Conservation (phyloP, 441 rosid genomes). For the Manihot esculenta region DNA sequence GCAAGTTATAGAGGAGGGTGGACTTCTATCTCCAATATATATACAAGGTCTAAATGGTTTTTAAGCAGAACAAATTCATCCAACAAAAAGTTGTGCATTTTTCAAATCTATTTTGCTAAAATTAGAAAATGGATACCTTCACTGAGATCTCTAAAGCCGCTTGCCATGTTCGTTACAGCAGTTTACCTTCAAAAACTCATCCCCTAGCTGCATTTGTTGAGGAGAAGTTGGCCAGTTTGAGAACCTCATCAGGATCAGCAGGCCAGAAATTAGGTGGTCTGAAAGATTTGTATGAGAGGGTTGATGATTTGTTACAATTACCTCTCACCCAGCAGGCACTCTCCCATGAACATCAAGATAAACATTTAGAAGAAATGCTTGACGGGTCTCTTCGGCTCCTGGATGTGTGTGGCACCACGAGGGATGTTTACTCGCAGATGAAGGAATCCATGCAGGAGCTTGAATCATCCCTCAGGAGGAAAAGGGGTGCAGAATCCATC, state of each 20-base stretch:
- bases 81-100: neutral
- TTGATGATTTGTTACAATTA: conserved; percentile 41
- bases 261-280: conserved; percentile 32
- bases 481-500: conserved; percentile 11
- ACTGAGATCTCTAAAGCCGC: too few relatives aligned
- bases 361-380: too few relatives aligned
- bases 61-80: neutral
- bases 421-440: conserved; percentile 27
- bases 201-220: conserved; percentile 7
- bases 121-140: conserved; percentile 6
- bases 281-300: conserved; percentile 34
- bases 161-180: conserved; percentile 29
- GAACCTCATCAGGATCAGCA: conserved; percentile 9
- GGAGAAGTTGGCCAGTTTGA: conserved; percentile 5
- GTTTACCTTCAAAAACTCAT: conserved; percentile 20
- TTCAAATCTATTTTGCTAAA: neutral
- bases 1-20: neutral
- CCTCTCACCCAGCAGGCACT: conserved; percentile 4
- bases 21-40: neutral
- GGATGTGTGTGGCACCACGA: conserved; percentile 30
- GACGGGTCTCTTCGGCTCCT: conserved; percentile 42
- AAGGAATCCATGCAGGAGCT: conserved; percentile 21
- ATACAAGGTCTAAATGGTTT: neutral
- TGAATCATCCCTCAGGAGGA: too few relatives aligned
- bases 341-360: too few relatives aligned